These are phyloP conservation scores for Chimonanthus praecox DNA, from an alignment of 164 flowering plant genomes.

Conservation along the genomic window DNA sequence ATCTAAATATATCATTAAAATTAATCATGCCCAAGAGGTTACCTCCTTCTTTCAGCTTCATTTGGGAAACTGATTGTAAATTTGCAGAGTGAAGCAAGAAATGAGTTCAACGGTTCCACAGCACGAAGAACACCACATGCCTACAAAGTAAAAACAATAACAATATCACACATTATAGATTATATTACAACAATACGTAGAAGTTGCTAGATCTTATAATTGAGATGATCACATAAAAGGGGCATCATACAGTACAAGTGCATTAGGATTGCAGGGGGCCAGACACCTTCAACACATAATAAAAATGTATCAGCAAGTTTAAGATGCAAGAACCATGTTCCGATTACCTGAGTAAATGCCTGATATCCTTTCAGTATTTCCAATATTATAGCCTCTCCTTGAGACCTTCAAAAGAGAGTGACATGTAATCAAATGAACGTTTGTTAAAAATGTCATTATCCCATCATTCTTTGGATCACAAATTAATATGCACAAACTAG, in stretches of 20 bases:
- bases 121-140: conserved; percentile 96
- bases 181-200: neutral
- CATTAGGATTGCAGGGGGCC: neutral
- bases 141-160: conserved; percentile 28
- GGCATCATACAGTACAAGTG: neutral
- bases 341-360: conserved; percentile 90
- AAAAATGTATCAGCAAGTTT: neutral
- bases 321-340: neutral
- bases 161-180: conserved; percentile 5
- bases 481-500: too few relatives aligned
- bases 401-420: conserved; percentile 57
- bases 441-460: too few relatives aligned
- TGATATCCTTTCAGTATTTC: conserved; percentile 97
- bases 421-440: too few relatives aligned
- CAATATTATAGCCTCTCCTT: conserved; percentile 95
- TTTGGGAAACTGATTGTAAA: conserved; percentile 74
- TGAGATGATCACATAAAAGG: neutral
- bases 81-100: conserved; percentile 96
- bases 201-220: neutral
- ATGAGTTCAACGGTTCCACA: conserved; percentile 88
- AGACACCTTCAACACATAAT: neutral
- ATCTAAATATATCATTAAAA: neutral
- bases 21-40: neutral
- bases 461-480: too few relatives aligned
- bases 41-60: conserved; percentile 87